Evolutionary conservation across 176 grass and related monocot species (phyloP), one percentile per base, ranked within the genome.

Genomic region (Calamus simplicifolius): DNA sequence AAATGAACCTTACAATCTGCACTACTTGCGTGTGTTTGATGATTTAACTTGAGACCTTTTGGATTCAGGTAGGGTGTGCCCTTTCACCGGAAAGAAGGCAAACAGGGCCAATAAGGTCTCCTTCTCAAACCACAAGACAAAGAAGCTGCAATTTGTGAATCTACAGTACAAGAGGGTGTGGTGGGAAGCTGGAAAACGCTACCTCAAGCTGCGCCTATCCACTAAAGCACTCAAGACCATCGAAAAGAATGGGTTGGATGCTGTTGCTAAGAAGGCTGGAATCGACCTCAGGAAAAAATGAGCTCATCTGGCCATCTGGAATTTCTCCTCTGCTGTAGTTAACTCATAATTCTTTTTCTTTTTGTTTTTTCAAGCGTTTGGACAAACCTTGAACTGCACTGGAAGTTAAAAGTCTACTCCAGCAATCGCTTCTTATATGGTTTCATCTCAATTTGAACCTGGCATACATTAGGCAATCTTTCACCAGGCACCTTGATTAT

Each of bases 141-240:
- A 95, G 91, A 95, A 78, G 71, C 68, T 90, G 74, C 86, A 95
- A 23, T 86, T 95, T 64, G 90, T 95, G 10, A 95, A 87, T 68
- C 71, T 95, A 63, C 90, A 89, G 78, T 89, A 87, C 80, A 95
- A 95, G 77, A 95, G 69, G 59, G 52, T 95, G 55, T 89, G 90
- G 90, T 95, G 90, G 90, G 85, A 89, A 57, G 85, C 77, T 3
- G 85, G 90, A 2, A 89, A 95, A 29, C 73, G 82, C 48, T 95
- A 56, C 51, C 66, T 95, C 27, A 95, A 89, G 67, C 73, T 89
- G 25, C 80, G 90, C 0, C 82, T 95, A 49, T 95, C 90, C 25
- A 89, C 90, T 43, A 83, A 88, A 28, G 90, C 90, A 2, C 78
- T 95, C 54, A 82, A 83, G 74, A 95, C 85, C 66, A 95, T 95